Evolutionary conservation across 2,329 filamentous ascomycete species (phyloP), one percentile per base, ranked within the genome.

Genomic region (Aureobasidium sp.): DNA sequence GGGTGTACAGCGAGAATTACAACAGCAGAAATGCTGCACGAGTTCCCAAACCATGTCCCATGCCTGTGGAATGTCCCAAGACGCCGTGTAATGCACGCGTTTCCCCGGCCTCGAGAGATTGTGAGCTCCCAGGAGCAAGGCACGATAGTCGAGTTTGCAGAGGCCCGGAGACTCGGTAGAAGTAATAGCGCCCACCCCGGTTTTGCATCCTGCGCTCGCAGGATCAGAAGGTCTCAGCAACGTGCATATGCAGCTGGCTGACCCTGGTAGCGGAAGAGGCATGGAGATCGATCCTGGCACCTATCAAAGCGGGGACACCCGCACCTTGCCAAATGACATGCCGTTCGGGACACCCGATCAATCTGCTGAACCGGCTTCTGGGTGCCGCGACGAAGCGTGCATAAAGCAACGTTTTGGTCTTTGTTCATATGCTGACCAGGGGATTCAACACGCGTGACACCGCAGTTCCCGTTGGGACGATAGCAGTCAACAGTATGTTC

Each of bases 271-370:
- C 27, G 38, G 49, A n/a, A 29, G 21, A 25, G 53, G 21, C 40
- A 21, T 57, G 31, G 17, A 49, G 42, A 58, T 46, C 40, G 42
- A 49, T 35, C 42, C 42, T 49, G 42, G 55, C 55, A 47, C 33
- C 55, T 58, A 49, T 58, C 42, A 58, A 58, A 58, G 55, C 55
- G 55, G 55, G 55, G 55, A 38, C 55, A 49, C 27, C 55, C 55
- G 43, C 43, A 38, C 43, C 33, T 47, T 31, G 23, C 35, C 43
- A 40, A 31, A 47, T 31, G 43, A 57, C 40, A 31, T 57, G 53
- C 53, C 55, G 55, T 40, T 33, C 33, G 31, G 21, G 29, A 49
- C 5, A 49, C 17, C 43, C 31, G 49, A 58, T 58, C 55, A 49
- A 58, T 58, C 43, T 40, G 43, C 55, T 58, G n/a, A 8, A 33